Evolutionary conservation across 23 red algal genomes (phyloP).

Genomic region (Cyanidioschyzon merolae): DNA sequence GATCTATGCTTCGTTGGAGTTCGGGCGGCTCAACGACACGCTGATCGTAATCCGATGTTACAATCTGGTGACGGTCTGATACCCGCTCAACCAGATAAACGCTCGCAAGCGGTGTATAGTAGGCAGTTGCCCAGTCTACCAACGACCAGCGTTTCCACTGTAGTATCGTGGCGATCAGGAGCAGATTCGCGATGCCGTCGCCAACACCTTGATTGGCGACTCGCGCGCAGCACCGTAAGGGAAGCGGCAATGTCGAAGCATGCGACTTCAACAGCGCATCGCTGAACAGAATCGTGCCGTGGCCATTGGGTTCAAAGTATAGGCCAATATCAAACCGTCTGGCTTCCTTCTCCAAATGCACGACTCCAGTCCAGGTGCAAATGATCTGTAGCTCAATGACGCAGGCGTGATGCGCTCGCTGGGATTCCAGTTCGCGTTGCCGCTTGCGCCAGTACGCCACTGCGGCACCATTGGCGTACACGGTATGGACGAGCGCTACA

Average conservation of each 20-base stretch:
- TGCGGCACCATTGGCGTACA: slow-evolving; percentile 80
- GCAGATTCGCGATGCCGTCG: slow-evolving; percentile 81
- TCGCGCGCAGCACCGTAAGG: slow-evolving; percentile 30
- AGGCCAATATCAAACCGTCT: slow-evolving; percentile 71
- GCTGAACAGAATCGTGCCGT: slow-evolving; percentile 82
- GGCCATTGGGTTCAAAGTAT: slow-evolving; percentile 98
- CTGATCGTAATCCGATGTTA: slow-evolving; percentile 52
- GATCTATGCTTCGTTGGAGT: slow-evolving; percentile 16
- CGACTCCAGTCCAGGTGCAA: slow-evolving; percentile 70
- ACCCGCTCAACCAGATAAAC: slow-evolving; percentile 50
- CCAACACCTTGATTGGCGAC: slow-evolving; percentile 89
- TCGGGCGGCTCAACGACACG: slow-evolving; percentile 35
- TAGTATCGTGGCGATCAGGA: slow-evolving; percentile 53
- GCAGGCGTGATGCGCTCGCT: background rate
- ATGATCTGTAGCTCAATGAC: slow-evolving; percentile 35
- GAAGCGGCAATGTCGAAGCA: background rate
- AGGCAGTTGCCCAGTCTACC: slow-evolving; percentile 28
- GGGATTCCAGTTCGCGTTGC: background rate
- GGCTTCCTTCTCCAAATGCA: slow-evolving; percentile 70
- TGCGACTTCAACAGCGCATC: slow-evolving; percentile 14
- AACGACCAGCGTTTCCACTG: slow-evolving; percentile 25
- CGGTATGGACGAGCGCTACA: slow-evolving; percentile 72
- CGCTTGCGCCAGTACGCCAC: slow-evolving; percentile 32
- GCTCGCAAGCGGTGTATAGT: slow-evolving; percentile 54
- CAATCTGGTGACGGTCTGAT: slow-evolving; percentile 40